Percentiles rank a stretch among this genome's conserved stretches.
These are phyloP conservation scores for Phytophthora ohioensis DNA, from an alignment of 352 stramenopile genomes.

Conservation along the genomic window DNA sequence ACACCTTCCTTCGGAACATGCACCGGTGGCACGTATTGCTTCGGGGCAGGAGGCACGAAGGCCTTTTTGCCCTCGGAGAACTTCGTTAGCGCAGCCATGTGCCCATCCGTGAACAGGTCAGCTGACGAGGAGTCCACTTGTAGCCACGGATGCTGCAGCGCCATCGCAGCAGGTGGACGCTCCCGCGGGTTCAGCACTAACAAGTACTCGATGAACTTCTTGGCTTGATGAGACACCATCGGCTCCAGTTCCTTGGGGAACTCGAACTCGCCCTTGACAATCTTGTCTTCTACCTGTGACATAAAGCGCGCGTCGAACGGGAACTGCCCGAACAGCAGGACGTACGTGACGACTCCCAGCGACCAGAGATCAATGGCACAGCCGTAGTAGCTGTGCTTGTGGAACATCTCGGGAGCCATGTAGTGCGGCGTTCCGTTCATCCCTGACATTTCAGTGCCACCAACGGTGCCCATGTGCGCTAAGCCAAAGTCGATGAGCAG, in stretches of 20 bases:
- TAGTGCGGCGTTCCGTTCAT: conserved; percentile 89
- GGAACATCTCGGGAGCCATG: conserved; percentile 89
- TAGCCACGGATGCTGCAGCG: conserved; percentile 79
- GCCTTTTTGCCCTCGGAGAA: conserved; percentile 62
- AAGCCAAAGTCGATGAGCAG: conserved; percentile 88
- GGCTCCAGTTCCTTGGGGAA: conserved; percentile 63
- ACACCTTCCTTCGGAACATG: conserved; percentile 28
- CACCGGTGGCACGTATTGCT: conserved; percentile 34
- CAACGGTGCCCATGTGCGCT: conserved; percentile 59
- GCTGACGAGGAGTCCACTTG: conserved; percentile 48
- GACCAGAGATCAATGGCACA: conserved; percentile 83
- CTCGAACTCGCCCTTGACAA: conserved; percentile 64
- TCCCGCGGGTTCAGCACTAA: conserved; percentile 67
- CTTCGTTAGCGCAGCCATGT: conserved; percentile 56
- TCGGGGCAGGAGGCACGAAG: conserved; percentile 25
- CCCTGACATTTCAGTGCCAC: conserved; percentile 60
- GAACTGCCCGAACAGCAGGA: conserved; percentile 76
- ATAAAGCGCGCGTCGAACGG: conserved; percentile 87
- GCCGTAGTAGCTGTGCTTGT: conserved; percentile 60
- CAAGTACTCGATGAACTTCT: conserved; percentile 85
- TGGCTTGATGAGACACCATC: conserved; percentile 66
- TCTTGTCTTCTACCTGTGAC: conserved; percentile 88
- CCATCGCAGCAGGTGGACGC: conserved; percentile 66
- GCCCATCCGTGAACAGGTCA: conserved; percentile 48
- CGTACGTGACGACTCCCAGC: conserved; percentile 75